A percentile compares a stretch with the other conserved stretches of the same genome.
These are phyloP conservation scores for Daucus carota DNA, from an alignment of 129 eudicot genomes.

Conservation along the genomic window DNA sequence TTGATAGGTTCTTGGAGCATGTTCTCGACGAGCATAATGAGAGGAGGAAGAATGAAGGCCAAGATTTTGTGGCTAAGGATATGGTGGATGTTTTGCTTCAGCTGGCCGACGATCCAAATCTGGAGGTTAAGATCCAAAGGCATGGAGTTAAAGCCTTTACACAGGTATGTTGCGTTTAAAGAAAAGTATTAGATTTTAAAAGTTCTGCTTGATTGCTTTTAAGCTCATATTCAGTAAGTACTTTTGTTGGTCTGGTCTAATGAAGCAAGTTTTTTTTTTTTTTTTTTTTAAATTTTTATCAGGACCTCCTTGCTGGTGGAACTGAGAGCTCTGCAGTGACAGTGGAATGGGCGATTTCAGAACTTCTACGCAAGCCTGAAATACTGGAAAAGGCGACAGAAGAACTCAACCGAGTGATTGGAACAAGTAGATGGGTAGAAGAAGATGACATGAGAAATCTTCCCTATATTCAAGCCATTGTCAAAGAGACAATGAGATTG, in stretches of 20 bases:
- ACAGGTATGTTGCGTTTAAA: conserved; percentile 33
- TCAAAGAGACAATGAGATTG: conserved; percentile 45
- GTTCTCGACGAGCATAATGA: conserved; percentile 28
- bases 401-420: conserved; percentile 30
- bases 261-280: background rate
- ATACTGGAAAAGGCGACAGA: conserved; percentile 33
- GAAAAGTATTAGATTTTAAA: no score
- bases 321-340: conserved; percentile 39
- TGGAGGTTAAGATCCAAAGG: conserved; percentile 82
- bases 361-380: conserved; percentile 29
- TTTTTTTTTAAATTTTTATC: no score
- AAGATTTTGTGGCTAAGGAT: conserved; percentile 36
- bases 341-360: conserved; percentile 40
- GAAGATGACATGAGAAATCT: conserved; percentile 39
- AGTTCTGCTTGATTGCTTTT: no score
- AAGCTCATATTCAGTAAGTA: background rate
- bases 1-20: conserved; percentile 57
- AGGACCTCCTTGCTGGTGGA: conserved; percentile 24
- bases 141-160: conserved; percentile 88
- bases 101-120: conserved; percentile 65
- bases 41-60: conserved; percentile 26
- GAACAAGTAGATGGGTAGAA: conserved; percentile 29
- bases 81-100: conserved; percentile 86
- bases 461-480: conserved; percentile 41
- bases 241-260: background rate